phyloP scores from a whole-genome alignment of 2,329 filamentous ascomycete species.

The Trichoderma harzianum region DNA sequence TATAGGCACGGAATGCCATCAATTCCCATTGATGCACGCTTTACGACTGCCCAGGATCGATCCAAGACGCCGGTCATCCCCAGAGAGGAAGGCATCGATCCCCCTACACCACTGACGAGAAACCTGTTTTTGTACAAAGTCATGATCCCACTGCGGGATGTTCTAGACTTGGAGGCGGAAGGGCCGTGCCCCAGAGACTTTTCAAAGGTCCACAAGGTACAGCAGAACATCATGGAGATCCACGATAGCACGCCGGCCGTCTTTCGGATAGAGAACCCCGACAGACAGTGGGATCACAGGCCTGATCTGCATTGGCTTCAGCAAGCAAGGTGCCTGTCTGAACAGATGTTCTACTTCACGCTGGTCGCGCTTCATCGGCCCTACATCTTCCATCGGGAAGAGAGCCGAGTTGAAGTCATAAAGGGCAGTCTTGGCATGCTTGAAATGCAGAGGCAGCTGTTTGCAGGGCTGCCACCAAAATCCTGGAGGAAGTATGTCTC shows the following conservation, averaged over 20 bases:
- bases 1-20: constrained; percentile 44
- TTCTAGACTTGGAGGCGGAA: constrained; percentile 54
- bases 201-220: constrained; percentile 51
- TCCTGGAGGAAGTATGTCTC: constrained; percentile 43
- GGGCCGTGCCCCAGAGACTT: constrained; percentile 54
- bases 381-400: constrained; percentile 56
- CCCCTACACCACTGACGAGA: constrained; percentile 55
- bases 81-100: constrained; percentile 45
- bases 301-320: constrained; percentile 53
- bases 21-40: constrained; percentile 51
- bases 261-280: constrained; percentile 54
- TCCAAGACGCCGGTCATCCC: constrained; percentile 47
- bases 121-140: constrained; percentile 50
- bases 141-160: constrained; percentile 48
- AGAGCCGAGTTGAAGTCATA: constrained; percentile 54
- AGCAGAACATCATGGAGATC: constrained; percentile 48
- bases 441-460: constrained; percentile 49
- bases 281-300: constrained; percentile 54
- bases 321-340: constrained; percentile 42
- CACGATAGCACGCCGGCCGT: constrained; percentile 48
- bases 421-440: constrained; percentile 55
- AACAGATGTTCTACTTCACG: constrained; percentile 51
- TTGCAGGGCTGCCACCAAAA: constrained; percentile 46
- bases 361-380: constrained; percentile 59
- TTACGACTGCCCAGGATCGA: constrained; percentile 41